These are phyloP conservation scores for Acanthamoeba quina DNA, from an alignment of 208 protist species.

Conservation along the genomic window DNA sequence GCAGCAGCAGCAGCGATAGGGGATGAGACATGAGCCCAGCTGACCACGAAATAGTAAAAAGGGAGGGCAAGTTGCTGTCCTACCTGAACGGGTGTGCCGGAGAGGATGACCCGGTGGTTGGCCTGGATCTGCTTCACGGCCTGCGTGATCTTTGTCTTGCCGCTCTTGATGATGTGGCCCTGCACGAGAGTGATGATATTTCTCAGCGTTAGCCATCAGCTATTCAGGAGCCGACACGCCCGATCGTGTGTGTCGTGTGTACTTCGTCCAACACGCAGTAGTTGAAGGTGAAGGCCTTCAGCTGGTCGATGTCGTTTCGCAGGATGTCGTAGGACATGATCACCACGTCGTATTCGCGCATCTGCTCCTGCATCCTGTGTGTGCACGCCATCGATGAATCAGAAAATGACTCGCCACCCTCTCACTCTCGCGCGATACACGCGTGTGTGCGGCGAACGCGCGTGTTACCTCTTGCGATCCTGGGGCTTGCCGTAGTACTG, in stretches of 20 bases:
- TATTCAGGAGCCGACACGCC: too few relatives aligned
- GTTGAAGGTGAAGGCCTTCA: slow-evolving; percentile 83
- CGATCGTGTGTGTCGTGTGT: not conserved
- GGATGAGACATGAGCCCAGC: too few relatives aligned
- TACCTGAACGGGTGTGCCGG: slow-evolving; percentile 93
- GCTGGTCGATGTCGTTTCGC: slow-evolving; percentile 87
- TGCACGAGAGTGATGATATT: not conserved
- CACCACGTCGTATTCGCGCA: slow-evolving; percentile 83
- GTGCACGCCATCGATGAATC: not conserved
- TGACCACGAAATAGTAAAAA: too few relatives aligned
- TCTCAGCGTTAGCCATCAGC: too few relatives aligned
- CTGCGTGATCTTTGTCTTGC: slow-evolving; percentile 88
- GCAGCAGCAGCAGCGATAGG: too few relatives aligned
- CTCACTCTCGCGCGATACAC: too few relatives aligned
- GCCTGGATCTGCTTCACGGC: slow-evolving; percentile 85
- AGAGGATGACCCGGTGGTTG: slow-evolving; percentile 93
- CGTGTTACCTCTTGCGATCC: slow-evolving; percentile 67
- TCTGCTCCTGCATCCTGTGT: slow-evolving; percentile 18
- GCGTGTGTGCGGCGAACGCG: not conserved
- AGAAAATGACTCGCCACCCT: too few relatives aligned
- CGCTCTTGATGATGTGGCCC: slow-evolving; percentile 96
- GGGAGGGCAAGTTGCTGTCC: not conserved
- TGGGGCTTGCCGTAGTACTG: slow-evolving; percentile 76
- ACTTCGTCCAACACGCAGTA: slow-evolving; percentile 95
- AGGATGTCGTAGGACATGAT: slow-evolving; percentile 93